Evolutionary conservation across 1,284 basidiomycete genomes (phyloP).

Genomic region (Apiotrichum sp.): DNA sequence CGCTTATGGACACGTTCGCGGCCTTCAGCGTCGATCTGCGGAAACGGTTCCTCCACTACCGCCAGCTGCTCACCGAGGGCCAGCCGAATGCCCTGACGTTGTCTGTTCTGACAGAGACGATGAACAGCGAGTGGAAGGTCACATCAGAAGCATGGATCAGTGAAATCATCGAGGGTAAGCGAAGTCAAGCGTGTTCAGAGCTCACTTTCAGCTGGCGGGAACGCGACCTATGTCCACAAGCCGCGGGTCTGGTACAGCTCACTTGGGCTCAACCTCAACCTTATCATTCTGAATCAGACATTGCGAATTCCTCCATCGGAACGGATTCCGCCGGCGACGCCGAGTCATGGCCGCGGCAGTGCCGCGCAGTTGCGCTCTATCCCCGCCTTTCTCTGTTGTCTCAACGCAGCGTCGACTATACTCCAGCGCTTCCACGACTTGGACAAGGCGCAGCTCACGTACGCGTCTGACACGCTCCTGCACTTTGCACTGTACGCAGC

Average conservation of each 20-base stretch:
- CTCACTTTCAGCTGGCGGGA: slow-evolving; percentile 19
- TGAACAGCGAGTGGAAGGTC: slow-evolving; percentile 33
- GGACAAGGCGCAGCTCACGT: slow-evolving; percentile 27
- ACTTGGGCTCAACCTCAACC: slow-evolving; percentile 33
- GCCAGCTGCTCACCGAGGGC: slow-evolving; percentile 24
- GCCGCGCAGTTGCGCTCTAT: slow-evolving; percentile 22
- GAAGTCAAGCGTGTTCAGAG: background rate
- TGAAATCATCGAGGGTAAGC: slow-evolving; percentile 32
- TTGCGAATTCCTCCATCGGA: slow-evolving; percentile 28
- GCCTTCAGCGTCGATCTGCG: slow-evolving; percentile 33
- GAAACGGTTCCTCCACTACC: slow-evolving; percentile 31
- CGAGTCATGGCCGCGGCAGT: slow-evolving; percentile 1
- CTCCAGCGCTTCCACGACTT: slow-evolving; percentile 27
- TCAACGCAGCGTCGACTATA: slow-evolving; percentile 30
- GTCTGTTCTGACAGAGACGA: slow-evolving; percentile 28
- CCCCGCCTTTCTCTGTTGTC: slow-evolving; percentile 32
- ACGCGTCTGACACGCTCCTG: slow-evolving; percentile 34
- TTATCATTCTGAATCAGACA: slow-evolving; percentile 34
- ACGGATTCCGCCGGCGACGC: slow-evolving; percentile 20
- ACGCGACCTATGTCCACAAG: slow-evolving; percentile 25
- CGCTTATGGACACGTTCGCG: slow-evolving; percentile 26
- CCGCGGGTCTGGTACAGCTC: slow-evolving; percentile 31
- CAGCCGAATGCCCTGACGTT: slow-evolving; percentile 25
- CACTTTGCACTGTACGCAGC: slow-evolving; percentile 39
- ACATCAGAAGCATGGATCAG: slow-evolving; percentile 32